Percentiles rank a stretch among this genome's conserved stretches.
Evolutionary conservation across 495 filamentous ascomycete genomes (phyloP).

Genomic region (Neurospora tetraspora): DNA sequence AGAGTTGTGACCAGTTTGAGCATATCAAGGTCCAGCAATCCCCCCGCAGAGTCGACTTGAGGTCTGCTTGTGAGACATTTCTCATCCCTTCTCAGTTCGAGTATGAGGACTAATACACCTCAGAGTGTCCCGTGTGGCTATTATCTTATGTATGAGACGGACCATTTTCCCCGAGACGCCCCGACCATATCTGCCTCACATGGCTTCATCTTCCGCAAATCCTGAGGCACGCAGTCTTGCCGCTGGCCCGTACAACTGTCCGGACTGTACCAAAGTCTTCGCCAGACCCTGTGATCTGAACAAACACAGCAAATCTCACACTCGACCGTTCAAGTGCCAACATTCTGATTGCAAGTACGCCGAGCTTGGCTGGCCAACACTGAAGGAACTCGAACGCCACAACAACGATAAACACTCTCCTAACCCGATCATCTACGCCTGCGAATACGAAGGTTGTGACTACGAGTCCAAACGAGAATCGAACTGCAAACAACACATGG

Average conservation of each 20-base stretch:
- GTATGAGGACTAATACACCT: not conserved
- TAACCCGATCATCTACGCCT: constrained; percentile 61
- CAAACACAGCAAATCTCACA: constrained; percentile 95
- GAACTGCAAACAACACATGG: constrained; percentile 99
- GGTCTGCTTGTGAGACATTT: not conserved
- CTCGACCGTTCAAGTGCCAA: constrained; percentile 85
- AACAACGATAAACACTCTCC: constrained; percentile 85
- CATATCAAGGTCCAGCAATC: not conserved
- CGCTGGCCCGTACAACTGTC: constrained; percentile 13
- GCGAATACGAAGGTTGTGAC: constrained; percentile 67
- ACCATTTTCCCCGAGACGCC: not conserved
- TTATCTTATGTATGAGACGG: not conserved
- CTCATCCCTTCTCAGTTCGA: not conserved
- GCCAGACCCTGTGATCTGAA: constrained; percentile 80
- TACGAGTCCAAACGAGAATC: constrained; percentile 92
- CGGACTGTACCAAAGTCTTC: constrained; percentile 70
- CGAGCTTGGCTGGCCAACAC: constrained; percentile 82
- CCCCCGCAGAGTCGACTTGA: not conserved
- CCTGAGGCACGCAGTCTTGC: constrained; percentile 1
- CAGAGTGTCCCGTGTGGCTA: not conserved
- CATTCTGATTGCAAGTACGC: constrained; percentile 69
- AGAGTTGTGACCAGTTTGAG: not conserved
- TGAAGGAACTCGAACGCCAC: constrained; percentile 92
- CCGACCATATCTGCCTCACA: not conserved
- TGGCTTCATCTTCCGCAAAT: constrained; percentile 9